Evolutionary conservation across 495 filamentous ascomycete genomes (phyloP), one percentile per base, ranked within the genome.

Genomic region (Lophium mytilinum): DNA sequence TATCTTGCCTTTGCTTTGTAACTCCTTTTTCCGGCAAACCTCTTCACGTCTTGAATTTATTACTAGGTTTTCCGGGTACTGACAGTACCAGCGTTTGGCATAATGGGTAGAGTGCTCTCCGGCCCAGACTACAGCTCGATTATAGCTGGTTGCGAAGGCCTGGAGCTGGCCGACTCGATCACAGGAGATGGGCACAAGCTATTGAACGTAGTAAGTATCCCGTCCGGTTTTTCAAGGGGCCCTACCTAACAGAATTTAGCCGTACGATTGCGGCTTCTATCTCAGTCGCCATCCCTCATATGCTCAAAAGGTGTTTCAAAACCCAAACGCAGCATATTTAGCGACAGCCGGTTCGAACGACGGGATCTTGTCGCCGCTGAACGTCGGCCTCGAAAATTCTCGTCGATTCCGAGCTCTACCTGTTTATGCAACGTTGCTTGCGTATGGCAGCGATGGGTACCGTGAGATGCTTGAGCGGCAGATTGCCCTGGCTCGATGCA

Each of bases 241-340:
- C 18, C 1, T 47, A 36, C 4, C 47, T 58, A 10, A 57, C 54
- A 48, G 50, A 56, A 50, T 4, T 18, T 17, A 85, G 74, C 91
- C 92, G 4, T 97, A 97, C 58, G 92, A 97, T 69, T 90, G 82
- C 61, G 92, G 92, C 12, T 87, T 96, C 69, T 95, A 94, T 77
- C 78, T 95, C 60, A 84, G 80, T 60, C 82, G 83, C 9, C 75
- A 87, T 52, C 71, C 78, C 0, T 62, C 73, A 4, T 68, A 83
- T 33, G 76, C 83, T 0, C 69, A 70, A 10, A 70, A 80, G 4
- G 87, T 89, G 1, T 95, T 93, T 70, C 75, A 82, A 49, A 96
- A 96, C 74, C 77, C 87, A 18, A 90, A 89, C 66, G 91, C 91
- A 4, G 87, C 86, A 0, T 97, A 96, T 67, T 77, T 97, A 37